Conservation (phyloP, 768 basidiomycete genomes). For the Suillus placidus region DNA sequence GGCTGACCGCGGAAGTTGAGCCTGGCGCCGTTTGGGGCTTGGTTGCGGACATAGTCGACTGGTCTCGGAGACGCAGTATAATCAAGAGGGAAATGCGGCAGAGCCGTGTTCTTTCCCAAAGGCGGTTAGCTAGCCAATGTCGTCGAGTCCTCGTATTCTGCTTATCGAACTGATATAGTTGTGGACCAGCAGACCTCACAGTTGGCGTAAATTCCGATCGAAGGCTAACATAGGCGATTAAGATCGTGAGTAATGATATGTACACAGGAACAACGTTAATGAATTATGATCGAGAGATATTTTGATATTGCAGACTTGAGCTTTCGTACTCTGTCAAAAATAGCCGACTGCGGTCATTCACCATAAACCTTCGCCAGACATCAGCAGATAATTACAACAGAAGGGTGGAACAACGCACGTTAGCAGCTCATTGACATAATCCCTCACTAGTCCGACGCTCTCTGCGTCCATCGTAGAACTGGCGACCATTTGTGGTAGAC, state of each 20-base stretch:
- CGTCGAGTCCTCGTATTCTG: not conserved
- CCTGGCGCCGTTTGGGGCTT: not conserved
- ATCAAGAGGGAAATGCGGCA: not conserved
- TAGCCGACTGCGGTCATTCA: constrained; percentile 67
- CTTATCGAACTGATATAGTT: not conserved
- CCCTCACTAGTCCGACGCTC: constrained; percentile 77
- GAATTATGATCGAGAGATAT: constrained; percentile 70
- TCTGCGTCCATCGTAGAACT: constrained; percentile 90
- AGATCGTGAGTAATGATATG: not conserved
- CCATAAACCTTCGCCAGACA: constrained; percentile 65
- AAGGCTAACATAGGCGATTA: not conserved
- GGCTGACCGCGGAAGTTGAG: not conserved
- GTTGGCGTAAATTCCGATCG: not conserved
- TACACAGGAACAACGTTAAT: constrained; percentile 2
- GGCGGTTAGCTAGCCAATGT: not conserved
- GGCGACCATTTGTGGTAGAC: constrained; percentile 87
- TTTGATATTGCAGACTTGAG: constrained; percentile 78
- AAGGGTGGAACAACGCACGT: constrained; percentile 47
- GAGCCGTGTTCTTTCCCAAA: not conserved
- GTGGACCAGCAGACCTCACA: not conserved
- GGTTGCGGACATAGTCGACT: not conserved
- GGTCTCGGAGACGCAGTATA: not conserved
- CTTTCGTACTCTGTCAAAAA: constrained; percentile 82
- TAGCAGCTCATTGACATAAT: constrained; percentile 89
- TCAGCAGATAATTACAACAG: not conserved